These are phyloP conservation scores for Homolaphlyctis polyrhiza DNA, from an alignment of 371 early-diverging fungal genomes.

Conservation along the genomic window DNA sequence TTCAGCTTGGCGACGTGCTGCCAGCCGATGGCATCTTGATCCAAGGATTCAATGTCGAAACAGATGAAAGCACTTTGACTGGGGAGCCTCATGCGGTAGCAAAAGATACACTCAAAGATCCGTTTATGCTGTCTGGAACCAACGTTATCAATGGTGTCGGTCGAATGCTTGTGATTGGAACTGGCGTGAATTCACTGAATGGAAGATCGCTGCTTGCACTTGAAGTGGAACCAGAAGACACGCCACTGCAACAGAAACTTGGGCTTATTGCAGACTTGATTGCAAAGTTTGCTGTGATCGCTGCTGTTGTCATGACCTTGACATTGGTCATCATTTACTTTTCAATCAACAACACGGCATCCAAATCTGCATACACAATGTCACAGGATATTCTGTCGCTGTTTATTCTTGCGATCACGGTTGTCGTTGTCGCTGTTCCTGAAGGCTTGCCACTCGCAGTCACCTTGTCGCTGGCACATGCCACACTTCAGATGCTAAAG, in stretches of 20 bases:
- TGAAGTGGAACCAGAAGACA: constrained; percentile 59
- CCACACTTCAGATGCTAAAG: constrained; percentile 88
- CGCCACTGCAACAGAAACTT: constrained; percentile 91
- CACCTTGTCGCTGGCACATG: constrained; percentile 89
- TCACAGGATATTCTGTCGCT: constrained; percentile 43
- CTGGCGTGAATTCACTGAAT: constrained; percentile 67
- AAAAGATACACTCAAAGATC: constrained; percentile 28
- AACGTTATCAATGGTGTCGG: constrained; percentile 84
- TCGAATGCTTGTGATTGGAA: constrained; percentile 72
- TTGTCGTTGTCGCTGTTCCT: constrained; percentile 93
- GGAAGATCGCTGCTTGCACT: constrained; percentile 63
- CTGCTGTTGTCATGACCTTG: constrained; percentile 72
- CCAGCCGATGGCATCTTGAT: constrained; percentile 36
- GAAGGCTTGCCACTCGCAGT: constrained; percentile 97
- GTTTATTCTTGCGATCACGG: constrained; percentile 56
- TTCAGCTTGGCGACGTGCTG: constrained; percentile 45
- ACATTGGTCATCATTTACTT: constrained; percentile 75
- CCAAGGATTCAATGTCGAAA: constrained; percentile 16
- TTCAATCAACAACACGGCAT: constrained; percentile 50
- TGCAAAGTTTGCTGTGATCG: constrained; percentile 81
- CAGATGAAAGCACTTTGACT: constrained; percentile 62
- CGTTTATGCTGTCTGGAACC: constrained; percentile 63
- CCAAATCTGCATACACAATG: constrained; percentile 38
- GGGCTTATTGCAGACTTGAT: constrained; percentile 83
- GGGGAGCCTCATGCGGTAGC: constrained; percentile 74